Conservation (phyloP, 225 moss, liverwort and hornwort species). For the Marchantia paleacea region DNA sequence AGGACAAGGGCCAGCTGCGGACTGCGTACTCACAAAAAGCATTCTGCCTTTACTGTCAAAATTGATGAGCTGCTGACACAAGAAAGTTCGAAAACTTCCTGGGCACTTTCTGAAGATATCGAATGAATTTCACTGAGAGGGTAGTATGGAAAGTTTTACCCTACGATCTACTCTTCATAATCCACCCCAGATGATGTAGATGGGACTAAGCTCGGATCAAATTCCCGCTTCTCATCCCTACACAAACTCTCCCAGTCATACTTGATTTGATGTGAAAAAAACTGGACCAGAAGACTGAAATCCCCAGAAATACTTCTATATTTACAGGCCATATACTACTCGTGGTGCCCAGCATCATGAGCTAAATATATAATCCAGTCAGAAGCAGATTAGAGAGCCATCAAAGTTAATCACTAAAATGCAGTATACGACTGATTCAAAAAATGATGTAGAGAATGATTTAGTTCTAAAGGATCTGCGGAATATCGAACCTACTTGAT, state of each 20-base stretch:
- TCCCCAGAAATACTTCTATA: neutral
- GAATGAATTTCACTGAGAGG: neutral
- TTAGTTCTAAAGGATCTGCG: conserved; percentile 4
- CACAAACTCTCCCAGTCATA: conserved; percentile 18
- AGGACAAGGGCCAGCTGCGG: too few relatives aligned
- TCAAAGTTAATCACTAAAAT: neutral
- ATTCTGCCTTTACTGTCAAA: neutral
- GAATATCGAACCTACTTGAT: conserved; percentile 34
- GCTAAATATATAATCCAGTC: neutral
- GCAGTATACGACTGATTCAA: neutral
- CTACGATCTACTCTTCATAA: conserved; percentile 15
- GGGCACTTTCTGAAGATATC: neutral
- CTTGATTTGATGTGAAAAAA: neutral
- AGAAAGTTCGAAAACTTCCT: neutral
- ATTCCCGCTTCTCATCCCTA: conserved; percentile 11
- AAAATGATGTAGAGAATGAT: neutral
- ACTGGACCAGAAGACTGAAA: neutral
- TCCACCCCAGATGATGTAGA: conserved; percentile 16
- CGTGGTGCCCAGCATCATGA: neutral
- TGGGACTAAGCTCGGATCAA: conserved; percentile 2
- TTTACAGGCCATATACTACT: neutral
- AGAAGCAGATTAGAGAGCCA: neutral
- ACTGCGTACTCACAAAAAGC: neutral
- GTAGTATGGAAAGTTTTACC: conserved; percentile 1
- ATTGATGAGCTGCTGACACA: conserved; percentile 3